These are phyloP conservation scores for Citrus hindsii DNA, from an alignment of 345 rosid genomes.

Conservation along the genomic window DNA sequence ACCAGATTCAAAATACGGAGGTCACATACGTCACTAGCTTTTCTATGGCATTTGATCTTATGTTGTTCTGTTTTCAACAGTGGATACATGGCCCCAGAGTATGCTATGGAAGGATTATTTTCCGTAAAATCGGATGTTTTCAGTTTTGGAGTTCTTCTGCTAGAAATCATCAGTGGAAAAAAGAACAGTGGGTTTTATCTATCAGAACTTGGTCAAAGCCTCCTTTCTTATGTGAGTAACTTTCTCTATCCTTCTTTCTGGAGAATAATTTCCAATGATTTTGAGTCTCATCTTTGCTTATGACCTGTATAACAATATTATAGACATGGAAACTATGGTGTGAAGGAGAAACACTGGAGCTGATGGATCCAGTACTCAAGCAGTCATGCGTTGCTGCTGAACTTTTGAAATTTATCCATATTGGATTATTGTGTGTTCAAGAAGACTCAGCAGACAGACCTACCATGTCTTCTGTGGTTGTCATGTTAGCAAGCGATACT, in stretches of 20 bases:
- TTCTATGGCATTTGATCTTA: too few species aligned
- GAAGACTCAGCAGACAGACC: slow-evolving; percentile 10
- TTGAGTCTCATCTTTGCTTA: background rate
- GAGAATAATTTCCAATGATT: background rate
- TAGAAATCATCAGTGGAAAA: background rate
- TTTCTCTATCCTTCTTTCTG: background rate
- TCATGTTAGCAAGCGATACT: background rate
- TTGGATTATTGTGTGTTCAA: slow-evolving; percentile 11
- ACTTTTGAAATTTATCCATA: background rate
- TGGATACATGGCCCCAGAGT: background rate
- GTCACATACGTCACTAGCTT: too few species aligned
- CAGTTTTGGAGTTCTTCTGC: background rate
- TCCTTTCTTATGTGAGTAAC: background rate
- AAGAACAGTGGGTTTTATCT: background rate
- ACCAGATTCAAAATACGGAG: too few species aligned
- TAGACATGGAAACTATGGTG: background rate
- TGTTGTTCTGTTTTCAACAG: background rate
- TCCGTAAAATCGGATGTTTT: background rate
- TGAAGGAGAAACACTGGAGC: background rate
- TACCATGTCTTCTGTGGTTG: background rate
- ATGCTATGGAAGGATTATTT: background rate
- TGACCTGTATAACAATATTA: background rate
- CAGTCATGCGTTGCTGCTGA: background rate
- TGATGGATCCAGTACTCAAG: background rate
- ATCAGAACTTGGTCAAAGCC: background rate